Evolutionary conservation across 352 stramenopile genomes (phyloP), one percentile per base, ranked within the genome.

Genomic region (Phytopythium litorale): DNA sequence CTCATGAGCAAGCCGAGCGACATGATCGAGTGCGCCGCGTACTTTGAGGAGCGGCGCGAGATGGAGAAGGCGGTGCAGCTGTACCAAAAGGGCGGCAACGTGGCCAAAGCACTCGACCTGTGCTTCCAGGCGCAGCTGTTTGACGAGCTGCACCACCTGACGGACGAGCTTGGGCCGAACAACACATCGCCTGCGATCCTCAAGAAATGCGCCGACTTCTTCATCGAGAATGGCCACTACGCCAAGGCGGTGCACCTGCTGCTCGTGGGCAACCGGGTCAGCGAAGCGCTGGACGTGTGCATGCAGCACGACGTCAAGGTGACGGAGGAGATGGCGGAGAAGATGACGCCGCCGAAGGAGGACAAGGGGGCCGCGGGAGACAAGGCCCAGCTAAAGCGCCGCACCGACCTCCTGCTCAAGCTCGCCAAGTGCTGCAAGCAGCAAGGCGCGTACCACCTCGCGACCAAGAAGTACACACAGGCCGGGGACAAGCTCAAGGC

Each of bases 401-500:
- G 93, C 28, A 85, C 84, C 0, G 86, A 96, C 18, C 58, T 98
- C 13, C 66, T 98, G 30, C 71, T 88, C n/a, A 90, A 96, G 64
- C 74, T 98, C 18, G 96, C 94, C 11, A 96, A 95, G 50, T 90
- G 75, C 64, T 97, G 88, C 68, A 97, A 98, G 64, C 88, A 97
- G 37, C 96, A 98, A 72, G 83, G 89, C 7, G 83, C 87, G 56
- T 98, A 94, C 68, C 88, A 97, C 55, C 67, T 98, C 35, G 96
- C 96, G 19, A 98, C 89, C 37, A 98, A 98, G 63, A 98, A 98
- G 60, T 99, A 98, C 71, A 98, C 94, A 1, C 89, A 98, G 65
- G 93, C 93, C 1, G 94, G 92, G 16, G 84, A 98, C 58, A 94
- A 92, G 21, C 69, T 97, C 23, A 88, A 96, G 58, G 96, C 94